Base-by-base conservation (phyloP, 257 asterid genomes). In the Petunia axillaris region DNA sequence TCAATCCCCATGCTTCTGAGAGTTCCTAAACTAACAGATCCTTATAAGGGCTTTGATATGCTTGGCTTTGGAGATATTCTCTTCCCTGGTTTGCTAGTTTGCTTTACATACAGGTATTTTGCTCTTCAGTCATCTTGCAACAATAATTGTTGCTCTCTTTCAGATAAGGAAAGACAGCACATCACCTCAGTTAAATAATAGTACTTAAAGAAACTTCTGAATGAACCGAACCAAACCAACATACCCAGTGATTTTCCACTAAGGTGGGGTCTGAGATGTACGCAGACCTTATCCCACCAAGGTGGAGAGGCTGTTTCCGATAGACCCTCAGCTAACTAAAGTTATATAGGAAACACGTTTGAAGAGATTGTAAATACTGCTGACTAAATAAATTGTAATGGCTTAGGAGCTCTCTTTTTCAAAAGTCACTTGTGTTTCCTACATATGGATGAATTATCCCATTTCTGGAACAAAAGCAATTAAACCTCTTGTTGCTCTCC, bases 1-100 rank as follows among this genome's bases (percentile, higher is more conserved):
- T 92, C 99, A 36, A 94, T 96, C 77, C 99, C 99, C 64, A 92
- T 96, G 99, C 99, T 94, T 81, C 85, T 96, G 89, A 91, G 96
- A 87, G 91, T 91, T 79, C 99, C 99, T 84, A 94, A 97, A 82
- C 25, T 86, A 63, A 88, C 86, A 81, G 99, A 96, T 85, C 99
- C 99, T 82, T 96, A 96, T 89, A 87, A 86, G 50, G 98, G 99
- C 71, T 94, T 87, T 88, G 89, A 96, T 86, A 96, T 96, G 98
- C 91, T 96, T 76, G 99, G 99, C 68, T 94, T 96, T 87, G 99
- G 99, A 68, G 99, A 96, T 84, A 94, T 96, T 80, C 89, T 96
- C 67, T 94, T 96, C 85, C 98, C 98, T 4, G 98, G 98, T 73
- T 86, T 96, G 90, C 93, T 96, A 64, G 92, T 94, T 82, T 94